Evolutionary conservation across 805 yeast species (phyloP).

Genomic region (Danielia reshetovae): DNA sequence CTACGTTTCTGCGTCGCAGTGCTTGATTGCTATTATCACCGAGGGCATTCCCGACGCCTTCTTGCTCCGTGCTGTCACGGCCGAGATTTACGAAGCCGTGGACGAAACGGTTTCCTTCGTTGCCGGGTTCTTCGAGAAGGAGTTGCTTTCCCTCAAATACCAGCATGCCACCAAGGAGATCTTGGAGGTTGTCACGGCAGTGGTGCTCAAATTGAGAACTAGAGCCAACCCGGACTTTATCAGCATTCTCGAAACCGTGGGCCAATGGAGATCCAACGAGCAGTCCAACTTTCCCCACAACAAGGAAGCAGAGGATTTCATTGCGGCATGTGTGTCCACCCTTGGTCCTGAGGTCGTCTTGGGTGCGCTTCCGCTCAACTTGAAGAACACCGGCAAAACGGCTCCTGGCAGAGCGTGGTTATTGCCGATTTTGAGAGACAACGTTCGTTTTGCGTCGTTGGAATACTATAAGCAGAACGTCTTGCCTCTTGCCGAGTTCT

Average conservation of each 20-base stretch:
- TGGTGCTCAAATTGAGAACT: constrained; percentile 58
- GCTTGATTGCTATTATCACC: constrained; percentile 73
- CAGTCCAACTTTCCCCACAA: constrained; percentile 61
- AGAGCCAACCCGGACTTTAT: constrained; percentile 71
- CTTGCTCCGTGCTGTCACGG: constrained; percentile 46
- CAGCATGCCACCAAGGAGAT: constrained; percentile 73
- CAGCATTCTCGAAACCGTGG: constrained; percentile 65
- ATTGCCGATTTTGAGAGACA: constrained; percentile 84
- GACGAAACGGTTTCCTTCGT: constrained; percentile 52
- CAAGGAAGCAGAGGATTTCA: constrained; percentile 73
- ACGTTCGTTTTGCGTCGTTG: constrained; percentile 68
- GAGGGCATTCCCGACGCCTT: constrained; percentile 61
- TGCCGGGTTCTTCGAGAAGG: constrained; percentile 49
- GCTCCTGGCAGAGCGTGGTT: constrained; percentile 93
- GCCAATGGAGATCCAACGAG: constrained; percentile 83
- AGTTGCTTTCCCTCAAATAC: constrained; percentile 66
- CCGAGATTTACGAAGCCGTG: constrained; percentile 49
- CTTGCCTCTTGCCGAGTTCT: constrained; percentile 60
- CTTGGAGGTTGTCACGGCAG: constrained; percentile 60
- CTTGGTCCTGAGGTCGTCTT: constrained; percentile 87
- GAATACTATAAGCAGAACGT: constrained; percentile 59
- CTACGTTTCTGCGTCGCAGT: constrained; percentile 76
- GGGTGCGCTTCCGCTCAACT: constrained; percentile 71
- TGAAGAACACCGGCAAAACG: constrained; percentile 47
- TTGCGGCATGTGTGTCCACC: constrained; percentile 72